Evolutionary conservation across 75 land plant species (phyloP).

Genomic region (Pinus albicaulis): DNA sequence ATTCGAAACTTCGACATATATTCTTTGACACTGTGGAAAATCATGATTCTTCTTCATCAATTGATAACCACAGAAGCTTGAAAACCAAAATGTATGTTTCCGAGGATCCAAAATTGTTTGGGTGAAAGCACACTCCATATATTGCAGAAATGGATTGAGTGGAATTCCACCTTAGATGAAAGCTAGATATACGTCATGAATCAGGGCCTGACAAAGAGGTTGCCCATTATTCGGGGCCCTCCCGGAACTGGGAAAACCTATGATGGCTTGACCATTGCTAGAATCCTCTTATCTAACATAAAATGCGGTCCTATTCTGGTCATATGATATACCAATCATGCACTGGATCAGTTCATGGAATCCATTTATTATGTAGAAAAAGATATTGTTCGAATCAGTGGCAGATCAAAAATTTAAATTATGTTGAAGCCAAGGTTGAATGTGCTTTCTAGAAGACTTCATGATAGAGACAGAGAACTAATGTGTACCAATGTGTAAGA

Average conservation of each 20-base stretch:
- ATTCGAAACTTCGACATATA: too few species aligned
- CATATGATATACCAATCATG: conserved; percentile 30
- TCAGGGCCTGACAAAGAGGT: conserved; percentile 25
- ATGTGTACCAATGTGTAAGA: background rate
- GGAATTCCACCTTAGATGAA: conserved; percentile 15
- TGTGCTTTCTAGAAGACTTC: background rate
- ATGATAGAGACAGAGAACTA: background rate
- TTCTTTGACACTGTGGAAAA: too few species aligned
- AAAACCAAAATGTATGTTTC: too few species aligned
- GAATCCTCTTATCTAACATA: conserved; percentile 7
- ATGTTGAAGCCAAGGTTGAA: background rate
- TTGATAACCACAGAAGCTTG: too few species aligned
- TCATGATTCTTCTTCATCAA: too few species aligned
- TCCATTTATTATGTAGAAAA: conserved; percentile 8
- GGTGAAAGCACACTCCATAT: conserved; percentile 8
- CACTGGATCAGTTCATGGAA: conserved; percentile 32
- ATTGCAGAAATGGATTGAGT: conserved; percentile 20
- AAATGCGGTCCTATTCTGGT: conserved; percentile 15
- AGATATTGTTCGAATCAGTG: conserved; percentile 16
- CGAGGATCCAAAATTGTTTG: conserved; percentile 12
- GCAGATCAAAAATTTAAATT: background rate
- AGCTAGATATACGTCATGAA: conserved; percentile 18
- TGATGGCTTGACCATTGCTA: conserved; percentile 11
- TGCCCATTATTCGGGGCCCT: conserved; percentile 28
- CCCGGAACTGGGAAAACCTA: conserved; percentile 36